These are phyloP conservation scores for Neostapfia colusana DNA, from an alignment of 176 grass and related monocot species.

Conservation along the genomic window DNA sequence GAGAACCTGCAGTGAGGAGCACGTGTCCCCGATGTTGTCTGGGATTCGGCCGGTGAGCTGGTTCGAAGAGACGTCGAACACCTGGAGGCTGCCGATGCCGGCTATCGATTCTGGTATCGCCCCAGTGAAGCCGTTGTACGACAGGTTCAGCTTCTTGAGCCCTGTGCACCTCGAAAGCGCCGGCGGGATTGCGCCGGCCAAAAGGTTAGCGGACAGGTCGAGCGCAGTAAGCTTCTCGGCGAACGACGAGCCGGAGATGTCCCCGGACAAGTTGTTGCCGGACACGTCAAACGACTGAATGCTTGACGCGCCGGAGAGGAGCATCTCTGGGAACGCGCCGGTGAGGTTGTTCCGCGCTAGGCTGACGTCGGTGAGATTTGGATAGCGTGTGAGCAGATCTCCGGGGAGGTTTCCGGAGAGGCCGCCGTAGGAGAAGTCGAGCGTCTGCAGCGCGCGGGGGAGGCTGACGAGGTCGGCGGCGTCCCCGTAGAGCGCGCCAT, in stretches of 20 bases:
- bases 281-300: slow-evolving; percentile 71
- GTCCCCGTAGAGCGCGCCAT: slow-evolving; percentile 47
- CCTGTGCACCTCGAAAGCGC: slow-evolving; percentile 56
- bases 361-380: slow-evolving; percentile 56
- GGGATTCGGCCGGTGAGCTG: slow-evolving; percentile 60
- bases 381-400: slow-evolving; percentile 46
- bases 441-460: slow-evolving; percentile 43
- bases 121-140: slow-evolving; percentile 63
- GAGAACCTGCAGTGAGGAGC: slow-evolving; percentile 51
- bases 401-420: slow-evolving; percentile 55
- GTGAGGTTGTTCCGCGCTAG: slow-evolving; percentile 77
- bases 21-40: slow-evolving; percentile 47
- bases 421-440: slow-evolving; percentile 65
- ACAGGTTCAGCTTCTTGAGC: slow-evolving; percentile 68
- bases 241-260: slow-evolving; percentile 46
- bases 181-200: slow-evolving; percentile 56
- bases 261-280: slow-evolving; percentile 77
- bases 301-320: slow-evolving; percentile 41
- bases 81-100: slow-evolving; percentile 41
- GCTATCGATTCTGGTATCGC: slow-evolving; percentile 44
- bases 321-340: slow-evolving; percentile 42
- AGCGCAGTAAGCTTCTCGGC: slow-evolving; percentile 47
- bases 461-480: slow-evolving; percentile 46
- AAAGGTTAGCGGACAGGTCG: slow-evolving; percentile 68
- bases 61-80: slow-evolving; percentile 75